A percentile compares a stretch with the other conserved stretches of the same genome.
phyloP scores from a whole-genome alignment of 163 green algal genomes.

The Chlamydomonas reinhardtii region DNA sequence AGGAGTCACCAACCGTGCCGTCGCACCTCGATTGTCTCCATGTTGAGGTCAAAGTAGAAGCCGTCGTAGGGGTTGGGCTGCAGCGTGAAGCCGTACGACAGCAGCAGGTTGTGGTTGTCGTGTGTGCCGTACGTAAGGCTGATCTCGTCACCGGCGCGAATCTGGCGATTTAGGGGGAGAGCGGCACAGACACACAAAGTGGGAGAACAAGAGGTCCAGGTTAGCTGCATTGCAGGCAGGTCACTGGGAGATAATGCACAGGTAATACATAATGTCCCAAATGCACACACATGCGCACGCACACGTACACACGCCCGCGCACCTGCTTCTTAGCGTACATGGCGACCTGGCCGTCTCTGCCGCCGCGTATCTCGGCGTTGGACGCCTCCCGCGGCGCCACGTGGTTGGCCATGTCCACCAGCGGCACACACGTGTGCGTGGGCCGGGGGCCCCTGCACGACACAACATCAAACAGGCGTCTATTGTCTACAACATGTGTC shows the following conservation, averaged over 20 bases:
- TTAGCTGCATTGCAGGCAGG: no score
- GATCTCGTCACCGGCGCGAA: slow-evolving; percentile 55
- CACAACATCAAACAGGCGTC: no score
- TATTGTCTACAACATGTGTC: no score
- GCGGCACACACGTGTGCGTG: slow-evolving; percentile 50
- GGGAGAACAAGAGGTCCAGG: no score
- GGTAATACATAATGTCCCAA: no score
- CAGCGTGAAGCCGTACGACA: slow-evolving; percentile 89
- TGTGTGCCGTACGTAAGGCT: slow-evolving; percentile 79
- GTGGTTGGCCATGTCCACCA: slow-evolving; percentile 55
- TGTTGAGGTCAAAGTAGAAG: slow-evolving; percentile 70
- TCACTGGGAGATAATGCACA: no score
- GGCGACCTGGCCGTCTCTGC: background rate
- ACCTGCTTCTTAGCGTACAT: slow-evolving; percentile 38
- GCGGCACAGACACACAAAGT: no score
- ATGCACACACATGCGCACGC: background rate
- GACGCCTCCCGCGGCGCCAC: background rate
- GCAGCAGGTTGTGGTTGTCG: slow-evolving; percentile 82
- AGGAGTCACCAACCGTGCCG: background rate
- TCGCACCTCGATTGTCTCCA: slow-evolving; percentile 22
- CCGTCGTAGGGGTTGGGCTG: slow-evolving; percentile 75
- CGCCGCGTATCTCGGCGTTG: slow-evolving; percentile 40
- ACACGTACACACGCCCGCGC: background rate
- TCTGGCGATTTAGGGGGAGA: slow-evolving; percentile 3
- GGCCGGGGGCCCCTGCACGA: background rate